Evolutionary conservation across 495 filamentous ascomycete genomes (phyloP).

Genomic region (Penicillium mononematosum): DNA sequence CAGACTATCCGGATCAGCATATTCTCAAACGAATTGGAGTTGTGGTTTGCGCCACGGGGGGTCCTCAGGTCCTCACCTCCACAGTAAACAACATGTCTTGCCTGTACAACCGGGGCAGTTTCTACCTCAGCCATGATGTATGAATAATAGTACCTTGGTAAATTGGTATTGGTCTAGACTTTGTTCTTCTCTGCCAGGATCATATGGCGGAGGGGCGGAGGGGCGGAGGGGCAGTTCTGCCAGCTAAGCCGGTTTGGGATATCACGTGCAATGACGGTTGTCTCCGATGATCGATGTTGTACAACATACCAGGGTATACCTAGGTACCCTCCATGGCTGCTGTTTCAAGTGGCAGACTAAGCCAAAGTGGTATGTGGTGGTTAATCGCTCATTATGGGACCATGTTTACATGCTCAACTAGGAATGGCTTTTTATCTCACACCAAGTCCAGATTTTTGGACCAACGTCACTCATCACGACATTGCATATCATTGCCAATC

Average conservation of each 20-base stretch:
- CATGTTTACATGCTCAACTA: background rate
- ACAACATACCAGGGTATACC: too few relatives aligned
- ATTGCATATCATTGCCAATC: slow-evolving; percentile 5
- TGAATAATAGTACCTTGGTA: background rate
- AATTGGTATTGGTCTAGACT: slow-evolving; percentile 1
- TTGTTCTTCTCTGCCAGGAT: background rate
- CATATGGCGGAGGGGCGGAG: background rate
- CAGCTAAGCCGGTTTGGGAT: slow-evolving; percentile 4
- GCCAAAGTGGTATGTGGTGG: background rate
- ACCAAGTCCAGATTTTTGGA: background rate
- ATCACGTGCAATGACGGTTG: slow-evolving; percentile 6
- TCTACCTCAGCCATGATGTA: slow-evolving; percentile 43
- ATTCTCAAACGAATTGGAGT: slow-evolving; percentile 8
- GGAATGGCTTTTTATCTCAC: background rate
- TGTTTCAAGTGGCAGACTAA: background rate
- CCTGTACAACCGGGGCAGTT: slow-evolving; percentile 51
- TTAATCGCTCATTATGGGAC: background rate
- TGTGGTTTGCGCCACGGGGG: slow-evolving; percentile 11
- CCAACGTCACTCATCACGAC: background rate
- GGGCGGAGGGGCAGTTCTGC: slow-evolving; percentile 14
- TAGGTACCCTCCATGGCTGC: too few relatives aligned
- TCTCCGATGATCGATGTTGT: background rate
- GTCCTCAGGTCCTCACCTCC: slow-evolving; percentile 70
- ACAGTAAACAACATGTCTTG: slow-evolving; percentile 72
- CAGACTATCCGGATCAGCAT: slow-evolving; percentile 62